Evolutionary conservation across 2,329 filamentous ascomycete species (phyloP).

Genomic region (Exophiala calicioides): DNA sequence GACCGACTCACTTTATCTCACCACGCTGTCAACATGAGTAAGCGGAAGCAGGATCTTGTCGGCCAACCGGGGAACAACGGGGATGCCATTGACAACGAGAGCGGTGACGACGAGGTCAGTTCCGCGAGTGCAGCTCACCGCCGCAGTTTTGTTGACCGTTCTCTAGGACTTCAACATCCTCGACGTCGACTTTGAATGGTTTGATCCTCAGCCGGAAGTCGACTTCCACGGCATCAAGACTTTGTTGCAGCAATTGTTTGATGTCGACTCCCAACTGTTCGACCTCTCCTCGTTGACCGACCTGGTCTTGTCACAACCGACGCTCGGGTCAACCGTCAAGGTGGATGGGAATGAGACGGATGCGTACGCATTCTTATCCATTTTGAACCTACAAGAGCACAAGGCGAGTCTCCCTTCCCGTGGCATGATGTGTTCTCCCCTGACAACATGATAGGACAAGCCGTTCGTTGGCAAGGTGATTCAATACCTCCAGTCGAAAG

Average conservation of each 20-base stretch:
- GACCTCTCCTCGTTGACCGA: slow-evolving; percentile 85
- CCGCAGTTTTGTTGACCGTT: slow-evolving; percentile 4
- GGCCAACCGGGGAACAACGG: slow-evolving; percentile 21
- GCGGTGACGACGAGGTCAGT: slow-evolving; percentile 43
- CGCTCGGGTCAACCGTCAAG: slow-evolving; percentile 92
- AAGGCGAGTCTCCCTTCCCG: slow-evolving; percentile 46
- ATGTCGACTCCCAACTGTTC: slow-evolving; percentile 81
- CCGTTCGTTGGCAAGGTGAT: slow-evolving; percentile 70
- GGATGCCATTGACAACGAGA: slow-evolving; percentile 23
- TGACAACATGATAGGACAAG: slow-evolving; percentile 56
- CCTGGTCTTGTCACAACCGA: slow-evolving; percentile 80
- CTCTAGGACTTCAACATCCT: slow-evolving; percentile 82
- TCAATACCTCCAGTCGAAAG: slow-evolving; percentile 66
- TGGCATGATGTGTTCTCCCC: too few species aligned
- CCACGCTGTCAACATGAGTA: slow-evolving; percentile 24
- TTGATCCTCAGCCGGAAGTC: slow-evolving; percentile 84
- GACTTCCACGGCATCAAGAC: slow-evolving; percentile 96
- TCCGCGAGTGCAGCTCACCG: slow-evolving; percentile 1
- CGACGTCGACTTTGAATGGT: slow-evolving; percentile 98
- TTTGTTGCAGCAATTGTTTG: slow-evolving; percentile 86
- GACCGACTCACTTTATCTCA: neutral
- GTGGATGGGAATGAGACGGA: slow-evolving; percentile 93
- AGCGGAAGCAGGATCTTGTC: slow-evolving; percentile 29
- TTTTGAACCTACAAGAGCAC: slow-evolving; percentile 79
- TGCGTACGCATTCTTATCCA: slow-evolving; percentile 88